Percentiles rank a stretch among this genome's conserved stretches.
These are phyloP conservation scores for Trapa incisa DNA, from an alignment of 345 rosid species.

Conservation along the genomic window DNA sequence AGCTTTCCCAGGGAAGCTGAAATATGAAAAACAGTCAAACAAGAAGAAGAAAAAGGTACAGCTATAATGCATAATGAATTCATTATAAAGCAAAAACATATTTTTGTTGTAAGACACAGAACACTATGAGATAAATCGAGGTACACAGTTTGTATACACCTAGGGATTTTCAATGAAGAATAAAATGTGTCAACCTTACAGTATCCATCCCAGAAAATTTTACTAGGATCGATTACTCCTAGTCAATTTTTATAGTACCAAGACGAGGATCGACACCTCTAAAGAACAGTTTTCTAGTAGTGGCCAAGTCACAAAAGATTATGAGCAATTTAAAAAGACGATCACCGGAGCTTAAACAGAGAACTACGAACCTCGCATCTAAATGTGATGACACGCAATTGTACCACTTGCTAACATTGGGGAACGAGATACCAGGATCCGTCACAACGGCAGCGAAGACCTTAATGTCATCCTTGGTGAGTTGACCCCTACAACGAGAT, in stretches of 20 bases:
- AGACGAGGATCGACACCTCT: too few species aligned
- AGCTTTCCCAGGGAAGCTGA: constrained; percentile 82
- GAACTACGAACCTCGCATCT: constrained; percentile 39
- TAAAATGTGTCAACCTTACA: too few species aligned
- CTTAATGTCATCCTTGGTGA: constrained; percentile 66
- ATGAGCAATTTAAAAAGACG: not conserved
- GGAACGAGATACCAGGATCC: constrained; percentile 53
- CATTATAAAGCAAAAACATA: too few species aligned
- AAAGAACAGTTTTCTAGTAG: not conserved
- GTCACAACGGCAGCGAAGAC: constrained; percentile 58
- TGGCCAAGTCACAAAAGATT: not conserved
- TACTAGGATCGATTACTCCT: too few species aligned
- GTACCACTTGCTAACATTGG: constrained; percentile 77
- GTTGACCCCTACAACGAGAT: constrained; percentile 23
- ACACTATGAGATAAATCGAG: too few species aligned
- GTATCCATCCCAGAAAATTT: too few species aligned
- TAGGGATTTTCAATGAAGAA: too few species aligned
- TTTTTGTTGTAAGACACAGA: too few species aligned
- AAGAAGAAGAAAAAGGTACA: not conserved
- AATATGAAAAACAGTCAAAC: not conserved
- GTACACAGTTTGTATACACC: too few species aligned
- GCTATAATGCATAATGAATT: not conserved
- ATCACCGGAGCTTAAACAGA: not conserved
- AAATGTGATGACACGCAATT: constrained; percentile 47
- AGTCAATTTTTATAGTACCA: too few species aligned